Base-by-base conservation (phyloP, 2,329 filamentous ascomycete species). In the Alternaria ventricosa region DNA sequence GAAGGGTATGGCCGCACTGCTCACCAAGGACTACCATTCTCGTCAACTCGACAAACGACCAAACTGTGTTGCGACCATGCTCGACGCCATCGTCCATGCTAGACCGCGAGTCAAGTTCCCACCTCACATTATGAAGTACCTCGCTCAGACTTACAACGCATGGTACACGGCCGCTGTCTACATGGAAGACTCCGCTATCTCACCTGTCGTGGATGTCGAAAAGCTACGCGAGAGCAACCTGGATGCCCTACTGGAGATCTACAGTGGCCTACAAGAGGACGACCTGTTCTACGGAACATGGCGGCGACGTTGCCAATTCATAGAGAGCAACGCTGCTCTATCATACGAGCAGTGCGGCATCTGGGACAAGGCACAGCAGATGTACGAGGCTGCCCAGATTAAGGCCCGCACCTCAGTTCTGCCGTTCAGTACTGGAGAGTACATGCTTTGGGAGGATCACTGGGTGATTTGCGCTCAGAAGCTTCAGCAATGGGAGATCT, bases 381-480 rank as follows among this genome's bases (percentile, higher is more conserved):
- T 97, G 83, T 99, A 98, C 79, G 96, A 99, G 80, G 91, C 91
- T 60, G 96, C 96, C 0, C 96, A 99, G 80, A 93, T 99, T 79
- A 99, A 98, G 80, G 96, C 96, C 47, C 89, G 96, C 50, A 98
- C 95, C 0, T 96, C 94, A 55, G 93, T 95, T n/a, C 89, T 98
- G 65, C 95, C 96, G 0, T 98, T 97, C 80, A 97, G 95, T 1
- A 92, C 96, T 73, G 94, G 91, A 30, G 96, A 99, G 80, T 99
- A 99, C 81, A 97, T 97, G 88, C 87, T 99, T 1, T 99, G 96
- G 96, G 96, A 99, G 81, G 96, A 99, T 76, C 96, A 99, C 73
- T 99, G 96, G 96, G 90, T 99, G 45, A 87, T 97, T 54, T 99
- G 96, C 79, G 96, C 95, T 0, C 94, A 98, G 82, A 99, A 99